Conservation (phyloP, 208 protist species). For the Leishmania gerbilli region DNA sequence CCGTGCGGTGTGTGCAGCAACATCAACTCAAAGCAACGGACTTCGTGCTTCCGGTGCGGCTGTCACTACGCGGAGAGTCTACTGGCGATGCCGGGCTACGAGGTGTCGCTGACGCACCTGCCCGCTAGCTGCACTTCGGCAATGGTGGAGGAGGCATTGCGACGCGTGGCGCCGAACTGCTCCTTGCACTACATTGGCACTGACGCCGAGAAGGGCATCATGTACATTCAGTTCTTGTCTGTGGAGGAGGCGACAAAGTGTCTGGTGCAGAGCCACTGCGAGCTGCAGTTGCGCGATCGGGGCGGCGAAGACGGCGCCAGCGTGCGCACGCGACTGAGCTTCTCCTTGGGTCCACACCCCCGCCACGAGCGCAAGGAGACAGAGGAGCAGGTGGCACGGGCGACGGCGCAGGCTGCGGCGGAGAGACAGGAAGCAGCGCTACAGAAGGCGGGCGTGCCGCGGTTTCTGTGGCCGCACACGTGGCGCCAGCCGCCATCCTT, state of each 20-base stretch:
- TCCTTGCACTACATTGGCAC: constrained; percentile 1
- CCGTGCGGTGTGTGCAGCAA: constrained; percentile 88
- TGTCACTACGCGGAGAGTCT: constrained; percentile 42
- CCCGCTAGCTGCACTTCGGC: constrained; percentile 19
- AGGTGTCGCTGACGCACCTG: constrained; percentile 47
- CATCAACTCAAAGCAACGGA: constrained; percentile 67
- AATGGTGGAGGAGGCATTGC: constrained; percentile 30
- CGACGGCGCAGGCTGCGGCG: constrained; percentile 1
- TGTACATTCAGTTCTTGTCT: constrained; percentile 48
- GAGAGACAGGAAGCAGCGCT: constrained; percentile 1
- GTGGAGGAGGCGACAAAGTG: constrained; percentile 54
- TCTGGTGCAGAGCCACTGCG: constrained; percentile 52
- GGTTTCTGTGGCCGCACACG: constrained; percentile 37
- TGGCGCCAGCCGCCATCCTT: constrained; percentile 65
- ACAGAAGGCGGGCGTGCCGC: constrained; percentile 24
- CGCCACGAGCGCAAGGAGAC: constrained; percentile 10
- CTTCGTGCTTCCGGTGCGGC: constrained; percentile 72
- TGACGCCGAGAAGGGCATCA: constrained; percentile 5
- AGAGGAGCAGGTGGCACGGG: constrained; percentile 14
- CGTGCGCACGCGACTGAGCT: constrained; percentile 21
- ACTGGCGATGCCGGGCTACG: constrained; percentile 40
- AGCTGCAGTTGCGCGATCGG: constrained; percentile 31
- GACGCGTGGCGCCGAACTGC: constrained; percentile 8
- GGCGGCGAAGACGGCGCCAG: constrained; percentile 20
- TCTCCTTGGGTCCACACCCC: constrained; percentile 19